Conservation (phyloP, 2,329 filamentous ascomycete genomes). For the Xylaria sp. region DNA sequence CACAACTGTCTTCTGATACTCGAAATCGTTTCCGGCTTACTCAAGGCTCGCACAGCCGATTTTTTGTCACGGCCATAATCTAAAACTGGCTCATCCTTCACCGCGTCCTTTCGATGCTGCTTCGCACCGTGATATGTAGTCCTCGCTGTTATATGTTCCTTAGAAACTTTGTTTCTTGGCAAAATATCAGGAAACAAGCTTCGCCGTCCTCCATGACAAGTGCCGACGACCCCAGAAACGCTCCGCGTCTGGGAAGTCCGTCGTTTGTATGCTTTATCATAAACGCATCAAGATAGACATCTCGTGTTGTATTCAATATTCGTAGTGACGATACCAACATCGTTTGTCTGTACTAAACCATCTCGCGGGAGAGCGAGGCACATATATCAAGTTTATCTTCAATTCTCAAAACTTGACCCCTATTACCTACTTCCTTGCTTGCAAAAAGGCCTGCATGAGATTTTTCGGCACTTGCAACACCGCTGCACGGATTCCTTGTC, state of each 20-base stretch:
- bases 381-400: not conserved
- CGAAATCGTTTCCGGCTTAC: slow-evolving; percentile 35
- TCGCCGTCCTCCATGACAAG: not conserved
- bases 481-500: slow-evolving; percentile 12
- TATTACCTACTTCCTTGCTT: not conserved
- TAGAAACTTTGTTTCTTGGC: slow-evolving; percentile 19
- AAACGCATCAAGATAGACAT: not conserved
- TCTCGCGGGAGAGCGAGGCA: not conserved
- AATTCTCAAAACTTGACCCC: not conserved
- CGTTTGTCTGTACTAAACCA: not conserved
- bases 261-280: not conserved
- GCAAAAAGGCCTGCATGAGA: slow-evolving; percentile 14
- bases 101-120: slow-evolving; percentile 36
- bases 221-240: not conserved
- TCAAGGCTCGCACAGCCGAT: slow-evolving; percentile 13
- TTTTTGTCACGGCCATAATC: not conserved
- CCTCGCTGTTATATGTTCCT: not conserved
- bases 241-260: not conserved
- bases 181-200: not conserved
- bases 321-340: not conserved
- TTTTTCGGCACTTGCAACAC: slow-evolving; percentile 21
- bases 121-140: not conserved
- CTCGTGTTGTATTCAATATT: not conserved
- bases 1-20: slow-evolving; percentile 41
- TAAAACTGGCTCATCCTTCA: slow-evolving; percentile 34